Conservation (phyloP, 1,139 yeast genomes). For the Meyerozyma sp. region DNA sequence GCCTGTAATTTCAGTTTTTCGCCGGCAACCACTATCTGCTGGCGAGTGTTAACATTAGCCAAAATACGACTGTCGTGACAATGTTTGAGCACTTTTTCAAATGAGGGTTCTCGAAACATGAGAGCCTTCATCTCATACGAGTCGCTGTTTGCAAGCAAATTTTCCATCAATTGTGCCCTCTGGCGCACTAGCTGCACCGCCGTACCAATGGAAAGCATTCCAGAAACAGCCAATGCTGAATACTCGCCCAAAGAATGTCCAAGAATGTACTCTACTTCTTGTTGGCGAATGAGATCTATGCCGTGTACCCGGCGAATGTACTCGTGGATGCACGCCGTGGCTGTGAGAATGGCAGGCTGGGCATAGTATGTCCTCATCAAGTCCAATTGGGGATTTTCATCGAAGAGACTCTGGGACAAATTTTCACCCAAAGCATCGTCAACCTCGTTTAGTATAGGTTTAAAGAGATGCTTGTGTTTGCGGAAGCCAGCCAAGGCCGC, state of each 20-base stretch:
- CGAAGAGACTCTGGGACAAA: constrained; percentile 7
- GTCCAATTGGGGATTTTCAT: constrained; percentile 3
- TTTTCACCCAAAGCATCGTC: constrained; percentile 7
- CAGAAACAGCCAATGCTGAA: constrained; percentile 8
- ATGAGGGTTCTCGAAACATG: background rate
- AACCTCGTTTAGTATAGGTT: constrained; percentile 6
- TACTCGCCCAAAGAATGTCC: constrained; percentile 13
- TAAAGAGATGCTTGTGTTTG: constrained; percentile 4
- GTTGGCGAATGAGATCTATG: constrained; percentile 5
- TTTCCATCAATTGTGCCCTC: constrained; percentile 10
- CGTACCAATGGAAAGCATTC: constrained; percentile 6
- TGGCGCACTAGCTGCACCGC: constrained; percentile 8
- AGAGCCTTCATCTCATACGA: constrained; percentile 7
- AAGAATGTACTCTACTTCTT: constrained; percentile 5
- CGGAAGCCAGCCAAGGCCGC: constrained; percentile 7
- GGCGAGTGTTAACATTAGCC: constrained; percentile 3
- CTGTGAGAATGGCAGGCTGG: constrained; percentile 11
- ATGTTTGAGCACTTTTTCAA: background rate
- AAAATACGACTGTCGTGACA: background rate
- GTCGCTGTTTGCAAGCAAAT: constrained; percentile 1
- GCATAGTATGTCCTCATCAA: constrained; percentile 9
- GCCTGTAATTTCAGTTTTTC: background rate
- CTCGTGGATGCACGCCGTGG: constrained; percentile 6
- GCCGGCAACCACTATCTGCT: constrained; percentile 1
- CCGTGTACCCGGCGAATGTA: constrained; percentile 5